Evolutionary conservation across 441 rosid genomes (phyloP), one percentile per base, ranked within the genome.

Genomic region (Biscutella laevigata): DNA sequence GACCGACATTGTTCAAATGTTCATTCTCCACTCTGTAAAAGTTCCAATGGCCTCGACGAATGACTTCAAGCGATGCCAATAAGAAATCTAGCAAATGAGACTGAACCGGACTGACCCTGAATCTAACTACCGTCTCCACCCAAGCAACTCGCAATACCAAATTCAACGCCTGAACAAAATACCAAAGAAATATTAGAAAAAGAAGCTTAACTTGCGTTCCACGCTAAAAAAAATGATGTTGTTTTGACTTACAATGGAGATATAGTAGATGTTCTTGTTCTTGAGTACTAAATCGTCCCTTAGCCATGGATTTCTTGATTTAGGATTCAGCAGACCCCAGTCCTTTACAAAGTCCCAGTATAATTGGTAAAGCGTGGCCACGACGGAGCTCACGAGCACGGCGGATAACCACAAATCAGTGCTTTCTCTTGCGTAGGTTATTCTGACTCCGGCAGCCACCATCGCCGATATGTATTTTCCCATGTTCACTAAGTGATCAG

Each of bases 341-440:
- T 94, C 99, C 78, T 78, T 77, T 34, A 81, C 88, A 65, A 89
- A 94, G 74, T 94, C 99, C 99, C 97, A 94, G 61, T 89, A 94
- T 42, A 94, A 44, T 59, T 94, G 99, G 53, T 94, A 94, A 43
- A 83, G 10, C 4, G 95, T 86, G 3, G 97, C 96, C 19, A 64
- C 49, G 7, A 70, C 80, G 0, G 96, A 84, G 66, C 94, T 86
- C 9, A 74, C 65, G 55, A 88, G 46, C 44, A 83, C 97, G 27
- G 77, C 27, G 15, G 67, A 41, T 44, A 92, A 60, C 99, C 95
- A 92, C 7, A 74, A 37, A 5, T 50, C 26, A 41, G 53, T 71
- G 56, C 57, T 63, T 44, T 83, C 79, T 62, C 72, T 80, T 2
- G 80, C 74, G 51, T 84, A 94, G 24, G 91, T 86, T 56, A 94